Percentiles rank a stretch among this genome's conserved stretches.
These are phyloP conservation scores for Salix udensis DNA, from an alignment of 345 rosid genomes.

Conservation along the genomic window DNA sequence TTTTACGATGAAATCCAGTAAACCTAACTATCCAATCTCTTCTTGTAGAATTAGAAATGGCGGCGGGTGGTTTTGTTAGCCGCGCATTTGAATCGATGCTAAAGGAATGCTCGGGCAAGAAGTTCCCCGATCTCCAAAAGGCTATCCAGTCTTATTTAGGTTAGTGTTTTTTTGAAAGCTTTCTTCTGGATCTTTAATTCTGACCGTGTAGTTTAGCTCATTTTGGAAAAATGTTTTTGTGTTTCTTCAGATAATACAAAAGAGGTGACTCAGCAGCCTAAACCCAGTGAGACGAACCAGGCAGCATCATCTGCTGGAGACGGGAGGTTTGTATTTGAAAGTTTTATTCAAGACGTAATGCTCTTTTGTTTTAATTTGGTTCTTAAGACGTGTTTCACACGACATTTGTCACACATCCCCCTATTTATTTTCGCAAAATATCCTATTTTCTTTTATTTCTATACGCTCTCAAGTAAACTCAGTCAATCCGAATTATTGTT, in stretches of 20 bases:
- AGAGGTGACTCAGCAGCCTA: constrained; percentile 39
- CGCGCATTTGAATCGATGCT: constrained; percentile 96
- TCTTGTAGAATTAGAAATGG: constrained; percentile 27
- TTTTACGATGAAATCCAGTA: not conserved
- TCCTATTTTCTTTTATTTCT: not conserved
- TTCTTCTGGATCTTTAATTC: not conserved
- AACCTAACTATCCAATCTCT: not conserved
- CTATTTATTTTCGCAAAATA: not conserved
- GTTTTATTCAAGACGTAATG: constrained; percentile 9
- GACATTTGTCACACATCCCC: no score
- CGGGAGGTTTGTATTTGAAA: constrained; percentile 51
- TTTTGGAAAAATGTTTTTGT: not conserved
- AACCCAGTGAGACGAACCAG: constrained; percentile 30
- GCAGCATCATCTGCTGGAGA: constrained; percentile 43
- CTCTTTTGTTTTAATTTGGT: not conserved
- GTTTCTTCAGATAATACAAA: constrained; percentile 52
- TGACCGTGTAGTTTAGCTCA: not conserved
- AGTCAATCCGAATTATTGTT: not conserved
- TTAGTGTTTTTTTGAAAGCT: constrained; percentile 13
- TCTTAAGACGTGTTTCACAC: not conserved
- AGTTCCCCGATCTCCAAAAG: constrained; percentile 79
- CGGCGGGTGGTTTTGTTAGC: constrained; percentile 90
- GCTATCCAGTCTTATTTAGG: constrained; percentile 79
- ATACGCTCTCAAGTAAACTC: not conserved
- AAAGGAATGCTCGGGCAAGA: constrained; percentile 82